A percentile compares a stretch with the other conserved stretches of the same genome.
Evolutionary conservation across 2,329 filamentous ascomycete genomes (phyloP).

Genomic region (Beauveria brongniartii): DNA sequence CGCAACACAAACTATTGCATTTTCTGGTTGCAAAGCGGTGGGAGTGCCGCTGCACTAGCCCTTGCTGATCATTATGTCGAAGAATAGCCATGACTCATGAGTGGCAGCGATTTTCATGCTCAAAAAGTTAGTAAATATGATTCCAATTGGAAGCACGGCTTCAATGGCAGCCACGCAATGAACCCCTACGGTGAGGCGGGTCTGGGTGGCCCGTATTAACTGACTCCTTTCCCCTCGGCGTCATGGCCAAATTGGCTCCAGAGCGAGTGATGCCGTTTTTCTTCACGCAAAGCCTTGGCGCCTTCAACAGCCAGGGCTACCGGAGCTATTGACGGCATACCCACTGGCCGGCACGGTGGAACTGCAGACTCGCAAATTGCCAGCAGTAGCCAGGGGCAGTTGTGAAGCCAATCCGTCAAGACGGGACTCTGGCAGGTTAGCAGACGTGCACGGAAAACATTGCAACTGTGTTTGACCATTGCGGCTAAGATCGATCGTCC

Average conservation of each 20-base stretch:
- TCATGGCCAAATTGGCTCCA: not conserved
- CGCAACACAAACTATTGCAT: not conserved
- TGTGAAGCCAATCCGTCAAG: not conserved
- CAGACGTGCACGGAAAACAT: too few species aligned
- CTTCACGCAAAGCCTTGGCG: not conserved
- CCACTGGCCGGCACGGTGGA: not conserved
- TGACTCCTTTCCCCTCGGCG: not conserved
- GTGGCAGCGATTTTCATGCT: too few species aligned
- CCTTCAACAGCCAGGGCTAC: not conserved
- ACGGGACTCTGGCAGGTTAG: not conserved
- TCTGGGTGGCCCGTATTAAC: not conserved
- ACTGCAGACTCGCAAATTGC: not conserved
- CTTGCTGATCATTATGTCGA: not conserved
- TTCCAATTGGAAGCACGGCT: not conserved
- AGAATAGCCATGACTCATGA: not conserved
- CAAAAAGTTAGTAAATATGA: too few species aligned
- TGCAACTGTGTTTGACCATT: too few species aligned
- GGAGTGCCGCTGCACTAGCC: not conserved
- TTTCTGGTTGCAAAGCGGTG: not conserved
- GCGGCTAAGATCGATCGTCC: not conserved
- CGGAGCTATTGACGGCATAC: not conserved
- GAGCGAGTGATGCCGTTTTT: not conserved
- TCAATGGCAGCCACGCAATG: not conserved
- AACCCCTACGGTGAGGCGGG: not conserved
- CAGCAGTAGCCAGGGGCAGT: not conserved